Conservation (phyloP, 768 basidiomycete species). For the Pleurotus salmoneostramineus region DNA sequence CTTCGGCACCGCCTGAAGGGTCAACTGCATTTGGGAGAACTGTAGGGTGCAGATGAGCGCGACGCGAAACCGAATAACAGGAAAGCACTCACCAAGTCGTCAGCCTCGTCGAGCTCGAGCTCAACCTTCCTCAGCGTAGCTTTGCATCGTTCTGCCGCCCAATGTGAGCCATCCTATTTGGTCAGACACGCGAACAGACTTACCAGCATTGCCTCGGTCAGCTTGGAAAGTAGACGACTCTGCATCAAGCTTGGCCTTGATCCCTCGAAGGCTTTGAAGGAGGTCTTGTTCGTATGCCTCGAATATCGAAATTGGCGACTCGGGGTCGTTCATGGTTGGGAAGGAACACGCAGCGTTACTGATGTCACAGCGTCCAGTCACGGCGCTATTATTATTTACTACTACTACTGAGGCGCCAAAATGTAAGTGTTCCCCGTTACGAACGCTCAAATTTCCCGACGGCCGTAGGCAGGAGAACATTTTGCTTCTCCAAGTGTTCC, state of each 20-base stretch:
- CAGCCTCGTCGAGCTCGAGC: slow-evolving; percentile 90
- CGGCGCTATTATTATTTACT: no score
- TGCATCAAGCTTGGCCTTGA: slow-evolving; percentile 74
- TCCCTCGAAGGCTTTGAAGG: slow-evolving; percentile 58
- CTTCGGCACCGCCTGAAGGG: slow-evolving; percentile 87
- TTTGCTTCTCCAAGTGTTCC: no score
- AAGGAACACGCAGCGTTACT: no score
- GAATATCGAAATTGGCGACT: slow-evolving; percentile 61
- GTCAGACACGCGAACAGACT: background rate
- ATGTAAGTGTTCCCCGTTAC: no score
- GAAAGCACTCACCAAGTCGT: slow-evolving; percentile 71
- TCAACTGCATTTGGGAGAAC: slow-evolving; percentile 94
- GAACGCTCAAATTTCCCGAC: no score
- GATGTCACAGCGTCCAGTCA: no score
- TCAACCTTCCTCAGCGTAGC: slow-evolving; percentile 76
- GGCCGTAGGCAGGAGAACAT: no score
- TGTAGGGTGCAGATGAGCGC: slow-evolving; percentile 22
- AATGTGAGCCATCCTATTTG: background rate
- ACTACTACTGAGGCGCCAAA: no score
- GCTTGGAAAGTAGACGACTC: slow-evolving; percentile 62
- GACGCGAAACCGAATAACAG: background rate
- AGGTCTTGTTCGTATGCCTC: slow-evolving; percentile 87
- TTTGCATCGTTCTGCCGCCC: slow-evolving; percentile 71
- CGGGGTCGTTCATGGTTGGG: background rate
- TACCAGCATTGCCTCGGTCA: slow-evolving; percentile 42